Percentiles rank a stretch among this genome's conserved stretches.
phyloP scores from a whole-genome alignment of 148 eudicot species.

The Talinum fruticosum region DNA sequence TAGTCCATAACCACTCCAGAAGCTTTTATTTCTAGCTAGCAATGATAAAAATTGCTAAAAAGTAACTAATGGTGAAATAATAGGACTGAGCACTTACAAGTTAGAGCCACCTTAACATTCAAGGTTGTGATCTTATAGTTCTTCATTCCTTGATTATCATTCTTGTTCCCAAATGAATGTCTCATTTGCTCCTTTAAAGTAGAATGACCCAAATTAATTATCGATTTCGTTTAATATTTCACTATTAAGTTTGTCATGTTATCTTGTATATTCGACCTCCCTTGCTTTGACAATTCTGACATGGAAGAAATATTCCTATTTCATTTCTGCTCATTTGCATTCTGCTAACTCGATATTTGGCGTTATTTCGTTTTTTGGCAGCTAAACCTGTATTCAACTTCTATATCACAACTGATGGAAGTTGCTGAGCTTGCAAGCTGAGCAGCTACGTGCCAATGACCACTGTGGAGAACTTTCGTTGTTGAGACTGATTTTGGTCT shows the following conservation, averaged over 20 bases:
- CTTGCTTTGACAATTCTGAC: neutral
- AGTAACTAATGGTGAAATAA: too few relatives aligned
- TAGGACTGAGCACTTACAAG: too few relatives aligned
- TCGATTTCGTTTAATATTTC: neutral
- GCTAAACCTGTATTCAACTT: constrained; percentile 9
- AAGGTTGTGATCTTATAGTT: too few relatives aligned
- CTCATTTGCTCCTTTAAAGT: neutral
- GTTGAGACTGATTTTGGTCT: neutral
- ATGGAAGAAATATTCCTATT: neutral
- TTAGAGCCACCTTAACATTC: too few relatives aligned
- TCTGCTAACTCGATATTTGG: neutral
- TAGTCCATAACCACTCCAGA: too few relatives aligned
- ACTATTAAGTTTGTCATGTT: neutral
- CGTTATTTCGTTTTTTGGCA: neutral
- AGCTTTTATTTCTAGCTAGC: too few relatives aligned
- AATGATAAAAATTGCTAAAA: too few relatives aligned
- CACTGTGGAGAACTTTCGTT: neutral
- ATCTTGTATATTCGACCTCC: neutral
- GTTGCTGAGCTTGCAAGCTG: neutral
- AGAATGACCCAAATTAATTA: neutral
- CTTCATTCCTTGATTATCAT: too few relatives aligned
- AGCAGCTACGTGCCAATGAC: neutral
- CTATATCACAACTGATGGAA: neutral
- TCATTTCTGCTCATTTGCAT: neutral
- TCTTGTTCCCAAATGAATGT: neutral